Percentiles rank a stretch among this genome's conserved stretches.
These are phyloP conservation scores for Podaxis carcinomalis DNA, from an alignment of 768 basidiomycete species.

Conservation along the genomic window DNA sequence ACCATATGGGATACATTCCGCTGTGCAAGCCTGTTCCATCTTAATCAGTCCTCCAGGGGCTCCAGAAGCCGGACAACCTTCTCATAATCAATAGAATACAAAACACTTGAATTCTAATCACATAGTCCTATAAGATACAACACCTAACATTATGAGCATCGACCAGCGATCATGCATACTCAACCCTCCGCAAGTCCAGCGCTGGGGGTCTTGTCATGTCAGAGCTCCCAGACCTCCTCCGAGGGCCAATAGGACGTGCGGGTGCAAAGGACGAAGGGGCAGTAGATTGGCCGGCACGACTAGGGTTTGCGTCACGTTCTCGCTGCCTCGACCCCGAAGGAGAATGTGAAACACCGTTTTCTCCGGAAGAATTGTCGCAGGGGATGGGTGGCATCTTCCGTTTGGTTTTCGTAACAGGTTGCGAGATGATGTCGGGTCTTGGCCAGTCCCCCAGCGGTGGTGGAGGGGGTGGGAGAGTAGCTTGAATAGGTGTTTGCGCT, in stretches of 20 bases:
- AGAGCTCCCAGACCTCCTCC: conserved; percentile 5
- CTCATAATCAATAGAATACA: neutral
- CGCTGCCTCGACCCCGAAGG: neutral
- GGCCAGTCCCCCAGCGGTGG: conserved; percentile 56
- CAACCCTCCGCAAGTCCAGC: neutral
- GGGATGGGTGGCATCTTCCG: conserved; percentile 18
- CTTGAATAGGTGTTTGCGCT: conserved; percentile 18
- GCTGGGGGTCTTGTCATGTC: neutral
- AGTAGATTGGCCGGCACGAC: neutral
- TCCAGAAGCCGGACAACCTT: neutral
- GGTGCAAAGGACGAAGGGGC: conserved; percentile 2
- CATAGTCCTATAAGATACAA: conserved; percentile 6
- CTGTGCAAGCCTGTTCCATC: too few relatives aligned
- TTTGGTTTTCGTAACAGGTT: conserved; percentile 23
- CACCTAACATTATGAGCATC: neutral
- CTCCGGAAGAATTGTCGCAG: neutral
- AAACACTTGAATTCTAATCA: neutral
- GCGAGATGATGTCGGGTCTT: conserved; percentile 34
- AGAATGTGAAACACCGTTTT: neutral
- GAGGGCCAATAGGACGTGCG: neutral
- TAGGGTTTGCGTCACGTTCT: neutral
- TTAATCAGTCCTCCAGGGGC: neutral
- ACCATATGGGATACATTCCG: too few relatives aligned
- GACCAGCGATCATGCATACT: neutral
- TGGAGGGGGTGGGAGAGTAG: conserved; percentile 27